Conservation (phyloP, 305 asterid species). For the Fraxinus platypoda region DNA sequence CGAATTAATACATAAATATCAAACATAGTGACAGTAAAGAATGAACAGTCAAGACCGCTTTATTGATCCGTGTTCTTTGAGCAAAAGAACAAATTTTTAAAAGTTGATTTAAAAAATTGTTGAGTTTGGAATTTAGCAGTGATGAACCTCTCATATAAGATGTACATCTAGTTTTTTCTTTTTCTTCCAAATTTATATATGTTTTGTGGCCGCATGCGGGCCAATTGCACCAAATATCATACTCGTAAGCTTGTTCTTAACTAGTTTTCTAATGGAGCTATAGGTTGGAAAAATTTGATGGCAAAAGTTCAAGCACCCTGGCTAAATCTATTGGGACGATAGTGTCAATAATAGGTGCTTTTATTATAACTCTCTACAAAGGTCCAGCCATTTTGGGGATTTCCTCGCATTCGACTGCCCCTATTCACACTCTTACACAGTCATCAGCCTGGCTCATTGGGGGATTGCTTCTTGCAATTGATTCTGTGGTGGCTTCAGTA, state of each 20-base stretch:
- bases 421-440: conserved; percentile 24
- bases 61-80: background rate
- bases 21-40: background rate
- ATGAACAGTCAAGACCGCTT: background rate
- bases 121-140: background rate
- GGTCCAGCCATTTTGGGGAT: conserved; percentile 41
- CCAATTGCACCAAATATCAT: background rate
- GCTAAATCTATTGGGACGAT: conserved; percentile 50
- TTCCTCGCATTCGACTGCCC: conserved; percentile 19
- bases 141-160: background rate
- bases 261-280: conserved; percentile 5
- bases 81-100: background rate
- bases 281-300: conserved; percentile 52
- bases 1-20: background rate
- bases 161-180: background rate
- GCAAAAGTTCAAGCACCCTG: conserved; percentile 31
- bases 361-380: conserved; percentile 44
- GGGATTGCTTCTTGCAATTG: conserved; percentile 45
- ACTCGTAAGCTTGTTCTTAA: background rate
- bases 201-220: background rate
- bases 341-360: conserved; percentile 47
- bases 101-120: background rate
- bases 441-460: conserved; percentile 53
- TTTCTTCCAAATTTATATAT: background rate
- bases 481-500: conserved; percentile 32